Evolutionary conservation across 2,329 filamentous ascomycete genomes (phyloP), one percentile per base, ranked within the genome.

Genomic region (Claviceps quebecensis): DNA sequence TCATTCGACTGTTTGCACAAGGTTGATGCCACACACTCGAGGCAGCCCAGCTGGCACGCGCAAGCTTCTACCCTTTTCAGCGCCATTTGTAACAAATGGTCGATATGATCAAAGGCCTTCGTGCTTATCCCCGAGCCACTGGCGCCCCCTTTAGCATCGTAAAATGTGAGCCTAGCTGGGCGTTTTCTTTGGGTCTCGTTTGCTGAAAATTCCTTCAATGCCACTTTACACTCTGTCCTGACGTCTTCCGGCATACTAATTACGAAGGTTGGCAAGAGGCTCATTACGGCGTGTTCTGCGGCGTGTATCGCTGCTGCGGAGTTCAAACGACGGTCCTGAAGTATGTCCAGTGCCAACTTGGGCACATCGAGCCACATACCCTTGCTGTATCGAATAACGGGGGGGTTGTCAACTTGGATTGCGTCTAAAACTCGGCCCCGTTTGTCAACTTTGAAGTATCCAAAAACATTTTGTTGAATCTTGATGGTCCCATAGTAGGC

Each of bases 291-390:
- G 65, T 98, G 93, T 67, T 97, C 89, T 2, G 93, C 91, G 0
- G 91, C 91, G 63, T 97, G 93, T 53, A 98, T 96, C 0, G 87
- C 87, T 0, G 84, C 93, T 0, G 88, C 91, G 9, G 91, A 76
- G 63, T 96, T 87, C 36, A 97, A 72, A 0, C 81, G 74, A 7
- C 83, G 74, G 0, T 76, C 76, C 41, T 83, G 77, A 1, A 98
- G 75, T 43, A 96, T 89, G 14, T 88, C 80, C 5, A 97, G 77
- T 0, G 89, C 89, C 1, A 66, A 67, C 55, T 82, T 83, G 0
- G 93, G 91, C 2, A 98, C 81, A 63, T 97, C 91, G 14, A 97
- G 77, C 93, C 93, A 98, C 81, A 96, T 87, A 40, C 90, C 93
- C 64, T 93, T 94, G 60, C 81, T 86, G 62, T 83, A 77, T 3